Conservation (phyloP, 2,329 filamentous ascomycete genomes). For the Penicillium sp. region DNA sequence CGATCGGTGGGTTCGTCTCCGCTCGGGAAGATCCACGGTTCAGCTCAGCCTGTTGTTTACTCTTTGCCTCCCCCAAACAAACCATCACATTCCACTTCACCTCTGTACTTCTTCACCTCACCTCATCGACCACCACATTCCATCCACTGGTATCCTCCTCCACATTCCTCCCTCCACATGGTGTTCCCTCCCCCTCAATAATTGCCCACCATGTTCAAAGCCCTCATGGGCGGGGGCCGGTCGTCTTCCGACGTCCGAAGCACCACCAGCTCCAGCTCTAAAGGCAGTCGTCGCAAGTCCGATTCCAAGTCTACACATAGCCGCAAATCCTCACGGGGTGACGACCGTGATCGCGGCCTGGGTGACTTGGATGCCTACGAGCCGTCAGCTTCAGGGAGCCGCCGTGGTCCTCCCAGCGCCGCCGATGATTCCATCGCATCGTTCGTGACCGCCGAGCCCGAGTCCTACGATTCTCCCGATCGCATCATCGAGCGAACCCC, state of each 20-base stretch:
- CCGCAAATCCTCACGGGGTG: slow-evolving; percentile 49
- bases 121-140: slow-evolving; percentile 5
- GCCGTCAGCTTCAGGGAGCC: slow-evolving; percentile 29
- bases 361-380: slow-evolving; percentile 37
- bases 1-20: slow-evolving; percentile 22
- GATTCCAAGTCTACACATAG: slow-evolving; percentile 40
- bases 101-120: slow-evolving; percentile 7
- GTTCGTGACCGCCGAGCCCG: slow-evolving; percentile 47
- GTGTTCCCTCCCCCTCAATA: slow-evolving; percentile 29
- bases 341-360: slow-evolving; percentile 51
- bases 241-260: slow-evolving; percentile 40
- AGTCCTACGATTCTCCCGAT: slow-evolving; percentile 31
- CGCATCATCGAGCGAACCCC: slow-evolving; percentile 35
- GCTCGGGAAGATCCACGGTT: slow-evolving; percentile 36
- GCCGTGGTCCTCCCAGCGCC: slow-evolving; percentile 31
- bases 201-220: slow-evolving; percentile 45
- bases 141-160: slow-evolving; percentile 10
- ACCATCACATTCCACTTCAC: slow-evolving; percentile 21
- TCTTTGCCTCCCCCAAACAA: slow-evolving; percentile 36
- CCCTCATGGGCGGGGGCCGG: slow-evolving; percentile 42
- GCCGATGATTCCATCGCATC: slow-evolving; percentile 39
- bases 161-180: slow-evolving; percentile 33
- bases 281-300: slow-evolving; percentile 37
- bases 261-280: slow-evolving; percentile 35
- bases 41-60: slow-evolving; percentile 42